These are phyloP conservation scores for Syzygium oleosum DNA, from an alignment of 345 rosid species.

Conservation along the genomic window DNA sequence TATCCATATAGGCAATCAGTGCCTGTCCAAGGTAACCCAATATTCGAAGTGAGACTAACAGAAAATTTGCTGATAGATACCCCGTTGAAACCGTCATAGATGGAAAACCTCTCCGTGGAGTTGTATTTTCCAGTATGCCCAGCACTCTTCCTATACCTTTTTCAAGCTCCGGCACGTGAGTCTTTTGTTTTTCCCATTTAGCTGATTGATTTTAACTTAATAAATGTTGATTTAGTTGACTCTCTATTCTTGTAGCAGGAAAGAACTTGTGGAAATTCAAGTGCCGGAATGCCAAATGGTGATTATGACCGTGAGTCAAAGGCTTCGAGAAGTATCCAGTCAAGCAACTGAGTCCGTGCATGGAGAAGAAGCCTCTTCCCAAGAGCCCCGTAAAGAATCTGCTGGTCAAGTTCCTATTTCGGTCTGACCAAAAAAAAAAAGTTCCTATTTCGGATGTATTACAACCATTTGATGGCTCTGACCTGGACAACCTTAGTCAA, in stretches of 20 bases:
- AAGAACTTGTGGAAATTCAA: conserved; percentile 24
- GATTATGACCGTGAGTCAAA: conserved; percentile 21
- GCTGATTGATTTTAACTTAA: background rate
- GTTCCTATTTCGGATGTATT: conserved; percentile 16
- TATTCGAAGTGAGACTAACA: background rate
- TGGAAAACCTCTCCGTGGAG: no score
- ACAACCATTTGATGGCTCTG: conserved; percentile 9
- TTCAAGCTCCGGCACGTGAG: conserved; percentile 34
- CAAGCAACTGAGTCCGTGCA: background rate
- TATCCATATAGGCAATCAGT: conserved; percentile 20
- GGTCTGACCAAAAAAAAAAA: no score
- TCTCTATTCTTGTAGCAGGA: conserved; percentile 22
- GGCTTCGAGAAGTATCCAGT: conserved; percentile 7
- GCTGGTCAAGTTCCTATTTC: background rate
- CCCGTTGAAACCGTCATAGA: no score
- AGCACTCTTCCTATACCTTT: conserved; percentile 12
- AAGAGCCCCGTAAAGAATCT: conserved; percentile 10
- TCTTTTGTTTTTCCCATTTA: background rate
- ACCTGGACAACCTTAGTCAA: conserved; percentile 14
- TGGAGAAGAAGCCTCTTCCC: conserved; percentile 17
- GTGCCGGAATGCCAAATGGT: conserved; percentile 26
- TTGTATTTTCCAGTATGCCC: background rate
- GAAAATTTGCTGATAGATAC: no score
- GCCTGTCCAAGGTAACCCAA: conserved; percentile 31
- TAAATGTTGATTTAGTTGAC: background rate